Conservation (phyloP, 2,329 filamentous ascomycete species). For the Sporothrix sp. region DNA sequence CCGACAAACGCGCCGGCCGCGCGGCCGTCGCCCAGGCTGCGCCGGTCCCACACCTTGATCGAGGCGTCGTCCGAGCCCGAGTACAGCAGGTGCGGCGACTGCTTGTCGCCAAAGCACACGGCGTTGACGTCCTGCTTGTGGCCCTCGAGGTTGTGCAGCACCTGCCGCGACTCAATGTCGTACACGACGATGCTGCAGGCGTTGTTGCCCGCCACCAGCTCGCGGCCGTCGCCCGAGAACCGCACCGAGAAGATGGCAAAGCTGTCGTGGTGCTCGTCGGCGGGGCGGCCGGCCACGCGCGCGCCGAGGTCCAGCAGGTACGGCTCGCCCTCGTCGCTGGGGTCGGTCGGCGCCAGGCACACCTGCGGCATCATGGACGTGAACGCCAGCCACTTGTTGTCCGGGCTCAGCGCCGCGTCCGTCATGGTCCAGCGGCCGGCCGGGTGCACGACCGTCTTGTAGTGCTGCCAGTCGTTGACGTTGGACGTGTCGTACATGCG, state of each 20-base stretch:
- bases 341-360: slow-evolving; percentile 79
- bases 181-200: slow-evolving; percentile 75
- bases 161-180: slow-evolving; percentile 72
- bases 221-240: slow-evolving; percentile 83
- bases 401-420: slow-evolving; percentile 80
- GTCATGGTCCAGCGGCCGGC: slow-evolving; percentile 93
- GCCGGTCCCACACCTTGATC: slow-evolving; percentile 90
- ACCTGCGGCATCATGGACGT: slow-evolving; percentile 79
- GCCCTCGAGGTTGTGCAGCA: slow-evolving; percentile 64
- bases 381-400: slow-evolving; percentile 87
- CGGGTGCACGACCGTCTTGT: slow-evolving; percentile 80
- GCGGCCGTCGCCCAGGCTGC: slow-evolving; percentile 79
- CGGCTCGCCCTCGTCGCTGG: slow-evolving; percentile 69
- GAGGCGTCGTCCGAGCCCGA: slow-evolving; percentile 92
- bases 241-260: slow-evolving; percentile 80
- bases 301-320: slow-evolving; percentile 63
- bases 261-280: slow-evolving; percentile 22
- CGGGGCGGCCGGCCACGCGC: slow-evolving; percentile 27
- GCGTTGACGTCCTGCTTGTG: slow-evolving; percentile 90
- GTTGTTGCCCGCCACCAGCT: slow-evolving; percentile 83
- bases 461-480: slow-evolving; percentile 90
- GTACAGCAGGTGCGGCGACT: slow-evolving; percentile 87
- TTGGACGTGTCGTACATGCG: slow-evolving; percentile 97
- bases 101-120: slow-evolving; percentile 85
- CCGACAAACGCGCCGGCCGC: slow-evolving; percentile 57